phyloP scores from a whole-genome alignment of 2,329 filamentous ascomycete species.

The Verticillium tricorpus region DNA sequence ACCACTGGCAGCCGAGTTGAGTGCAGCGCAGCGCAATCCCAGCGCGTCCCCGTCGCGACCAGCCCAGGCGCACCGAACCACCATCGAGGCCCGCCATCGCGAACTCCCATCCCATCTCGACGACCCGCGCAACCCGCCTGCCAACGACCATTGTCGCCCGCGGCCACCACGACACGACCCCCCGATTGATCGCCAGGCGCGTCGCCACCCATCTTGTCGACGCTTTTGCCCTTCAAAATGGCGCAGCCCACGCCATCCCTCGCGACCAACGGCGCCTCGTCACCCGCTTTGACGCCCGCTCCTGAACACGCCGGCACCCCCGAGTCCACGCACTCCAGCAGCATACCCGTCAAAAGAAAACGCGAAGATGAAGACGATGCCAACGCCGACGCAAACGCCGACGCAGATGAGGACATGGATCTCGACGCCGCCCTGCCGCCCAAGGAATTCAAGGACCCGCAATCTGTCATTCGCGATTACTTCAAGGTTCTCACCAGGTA shows the following conservation, averaged over 20 bases:
- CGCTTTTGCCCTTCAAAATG: constrained; percentile 22
- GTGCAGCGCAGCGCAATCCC: constrained; percentile 8
- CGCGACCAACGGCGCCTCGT: constrained; percentile 36
- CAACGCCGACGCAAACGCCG: constrained; percentile 12
- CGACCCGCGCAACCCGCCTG: constrained; percentile 1
- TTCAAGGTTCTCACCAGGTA: constrained; percentile 33
- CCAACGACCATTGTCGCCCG: constrained; percentile 1
- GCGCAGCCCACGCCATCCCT: constrained; percentile 32
- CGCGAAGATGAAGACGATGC: constrained; percentile 45
- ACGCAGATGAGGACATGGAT: constrained; percentile 18
- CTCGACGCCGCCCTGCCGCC: constrained; percentile 19
- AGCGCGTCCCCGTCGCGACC: constrained; percentile 16
- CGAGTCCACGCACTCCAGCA: constrained; percentile 24
- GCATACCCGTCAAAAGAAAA: constrained; percentile 50
- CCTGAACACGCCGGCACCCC: constrained; percentile 4
- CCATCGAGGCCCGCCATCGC: constrained; percentile 8
- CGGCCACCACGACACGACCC: constrained; percentile 4
- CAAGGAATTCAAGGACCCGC: constrained; percentile 19
- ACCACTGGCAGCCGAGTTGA: background rate
- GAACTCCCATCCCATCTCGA: background rate
- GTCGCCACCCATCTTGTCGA: background rate
- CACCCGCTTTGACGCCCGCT: constrained; percentile 17
- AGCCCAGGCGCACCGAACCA: constrained; percentile 13
- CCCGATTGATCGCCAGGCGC: background rate
- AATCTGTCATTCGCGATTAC: constrained; percentile 32